phyloP scores from a whole-genome alignment of 108 stramenopile species.

The Chaetoceros tenuissimus region DNA sequence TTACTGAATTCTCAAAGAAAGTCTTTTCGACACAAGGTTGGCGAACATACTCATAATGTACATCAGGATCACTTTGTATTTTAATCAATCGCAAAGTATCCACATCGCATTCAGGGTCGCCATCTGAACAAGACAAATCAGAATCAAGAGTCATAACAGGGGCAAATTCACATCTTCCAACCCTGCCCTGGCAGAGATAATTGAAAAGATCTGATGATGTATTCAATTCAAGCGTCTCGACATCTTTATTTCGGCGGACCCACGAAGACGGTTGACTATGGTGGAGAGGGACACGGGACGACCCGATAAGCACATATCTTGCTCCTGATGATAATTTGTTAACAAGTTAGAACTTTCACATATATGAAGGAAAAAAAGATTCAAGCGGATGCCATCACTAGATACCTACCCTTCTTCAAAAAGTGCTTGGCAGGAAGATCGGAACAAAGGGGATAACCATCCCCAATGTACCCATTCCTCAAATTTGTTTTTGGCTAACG shows the following conservation, averaged over 20 bases:
- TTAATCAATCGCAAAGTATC: constrained; percentile 36
- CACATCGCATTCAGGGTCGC: constrained; percentile 26
- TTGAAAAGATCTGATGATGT: constrained; percentile 25
- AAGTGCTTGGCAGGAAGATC: constrained; percentile 42
- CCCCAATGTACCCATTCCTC: constrained; percentile 40
- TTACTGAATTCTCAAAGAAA: constrained; percentile 39
- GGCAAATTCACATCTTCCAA: constrained; percentile 11
- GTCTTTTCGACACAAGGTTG: constrained; percentile 30
- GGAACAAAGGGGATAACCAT: constrained; percentile 38
- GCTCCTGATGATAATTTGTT: too few relatives aligned
- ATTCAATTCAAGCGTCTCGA: constrained; percentile 10
- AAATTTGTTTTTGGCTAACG: constrained; percentile 46
- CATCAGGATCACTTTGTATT: constrained; percentile 20
- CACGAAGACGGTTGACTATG: neutral
- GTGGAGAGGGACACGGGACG: neutral
- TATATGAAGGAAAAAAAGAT: constrained; percentile 10
- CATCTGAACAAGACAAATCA: constrained; percentile 13
- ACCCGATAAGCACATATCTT: constrained; percentile 31
- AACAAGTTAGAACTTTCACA: neutral
- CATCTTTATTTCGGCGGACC: too few relatives aligned
- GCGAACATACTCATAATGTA: constrained; percentile 33
- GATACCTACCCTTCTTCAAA: constrained; percentile 37
- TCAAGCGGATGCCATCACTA: constrained; percentile 35
- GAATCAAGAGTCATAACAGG: constrained; percentile 21
- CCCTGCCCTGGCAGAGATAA: too few relatives aligned